phyloP scores from a whole-genome alignment of 495 filamentous ascomycete species.

The Monascus purpureus region DNA sequence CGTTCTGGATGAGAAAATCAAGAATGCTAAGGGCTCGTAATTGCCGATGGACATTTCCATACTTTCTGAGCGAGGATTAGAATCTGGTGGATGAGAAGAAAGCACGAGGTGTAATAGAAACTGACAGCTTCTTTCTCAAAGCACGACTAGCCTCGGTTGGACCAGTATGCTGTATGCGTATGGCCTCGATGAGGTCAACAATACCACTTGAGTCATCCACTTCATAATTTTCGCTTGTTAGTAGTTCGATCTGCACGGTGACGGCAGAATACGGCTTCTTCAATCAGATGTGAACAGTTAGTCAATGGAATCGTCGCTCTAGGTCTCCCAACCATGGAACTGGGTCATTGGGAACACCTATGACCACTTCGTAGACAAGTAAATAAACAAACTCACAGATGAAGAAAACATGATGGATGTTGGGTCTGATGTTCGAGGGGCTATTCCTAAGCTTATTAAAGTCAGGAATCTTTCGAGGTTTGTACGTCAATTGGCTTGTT shows the following conservation, averaged over 20 bases:
- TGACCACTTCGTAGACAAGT: too few species aligned
- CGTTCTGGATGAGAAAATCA: constrained; percentile 90
- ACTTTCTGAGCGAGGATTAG: constrained; percentile 47
- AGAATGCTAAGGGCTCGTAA: constrained; percentile 81
- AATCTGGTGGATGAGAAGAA: background rate
- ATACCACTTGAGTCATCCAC: constrained; percentile 87
- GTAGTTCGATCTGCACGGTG: constrained; percentile 82
- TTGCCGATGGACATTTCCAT: constrained; percentile 85
- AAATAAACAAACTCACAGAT: constrained; percentile 18
- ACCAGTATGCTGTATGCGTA: constrained; percentile 77
- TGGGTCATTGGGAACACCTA: too few species aligned
- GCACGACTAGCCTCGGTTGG: constrained; percentile 85
- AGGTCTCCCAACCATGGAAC: too few species aligned
- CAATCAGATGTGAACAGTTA: constrained; percentile 8
- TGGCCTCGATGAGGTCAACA: constrained; percentile 83
- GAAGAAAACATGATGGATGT: constrained; percentile 26
- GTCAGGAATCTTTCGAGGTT: background rate
- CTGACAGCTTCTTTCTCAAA: constrained; percentile 88
- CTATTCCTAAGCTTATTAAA: background rate
- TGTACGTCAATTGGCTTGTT: too few species aligned
- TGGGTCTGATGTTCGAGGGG: background rate
- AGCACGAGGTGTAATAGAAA: constrained; percentile 6
- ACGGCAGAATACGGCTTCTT: constrained; percentile 92
- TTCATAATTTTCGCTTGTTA: constrained; percentile 80
- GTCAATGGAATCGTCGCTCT: background rate